These are phyloP conservation scores for Diaporthe destruens DNA, from an alignment of 2,329 filamentous ascomycete genomes.

Conservation along the genomic window DNA sequence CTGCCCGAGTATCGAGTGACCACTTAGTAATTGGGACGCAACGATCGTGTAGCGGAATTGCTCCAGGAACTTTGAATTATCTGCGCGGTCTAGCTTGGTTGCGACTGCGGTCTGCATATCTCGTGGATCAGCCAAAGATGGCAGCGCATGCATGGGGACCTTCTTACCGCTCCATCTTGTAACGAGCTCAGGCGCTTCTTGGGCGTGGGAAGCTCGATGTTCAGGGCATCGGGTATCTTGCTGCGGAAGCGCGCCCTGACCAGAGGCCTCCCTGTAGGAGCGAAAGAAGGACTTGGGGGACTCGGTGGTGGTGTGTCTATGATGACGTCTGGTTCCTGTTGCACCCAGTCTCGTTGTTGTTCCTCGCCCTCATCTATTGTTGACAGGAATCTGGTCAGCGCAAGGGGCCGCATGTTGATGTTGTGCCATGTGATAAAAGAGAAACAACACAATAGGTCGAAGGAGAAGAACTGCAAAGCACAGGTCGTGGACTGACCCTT, in stretches of 20 bases:
- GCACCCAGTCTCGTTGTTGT: slow-evolving; percentile 61
- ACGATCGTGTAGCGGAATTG: slow-evolving; percentile 94
- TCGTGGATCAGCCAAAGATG: slow-evolving; percentile 27
- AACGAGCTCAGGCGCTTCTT: slow-evolving; percentile 41
- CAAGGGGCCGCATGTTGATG: slow-evolving; percentile 38
- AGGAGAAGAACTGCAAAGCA: slow-evolving; percentile 4
- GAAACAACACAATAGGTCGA: slow-evolving; percentile 28
- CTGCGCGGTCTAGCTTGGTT: slow-evolving; percentile 78
- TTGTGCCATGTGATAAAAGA: slow-evolving; percentile 19
- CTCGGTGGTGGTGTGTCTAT: slow-evolving; percentile 60
- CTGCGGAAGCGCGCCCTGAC: slow-evolving; percentile 66
- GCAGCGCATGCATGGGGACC: background rate
- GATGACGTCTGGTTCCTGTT: slow-evolving; percentile 53
- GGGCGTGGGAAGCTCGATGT: slow-evolving; percentile 58
- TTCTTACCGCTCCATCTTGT: slow-evolving; percentile 54
- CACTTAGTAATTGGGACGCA: slow-evolving; percentile 87
- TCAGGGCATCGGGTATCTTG: slow-evolving; percentile 59
- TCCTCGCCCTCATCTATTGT: slow-evolving; percentile 64
- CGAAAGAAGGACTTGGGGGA: slow-evolving; percentile 64
- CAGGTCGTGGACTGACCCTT: slow-evolving; percentile 72
- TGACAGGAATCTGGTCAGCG: slow-evolving; percentile 43
- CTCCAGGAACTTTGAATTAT: slow-evolving; percentile 89
- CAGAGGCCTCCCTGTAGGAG: slow-evolving; percentile 67
- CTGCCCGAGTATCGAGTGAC: slow-evolving; percentile 68
- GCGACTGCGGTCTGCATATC: slow-evolving; percentile 73